A percentile compares a stretch with the other conserved stretches of the same genome.
phyloP scores from a whole-genome alignment of 106 monocot species.

The Amphibolis antarctica region DNA sequence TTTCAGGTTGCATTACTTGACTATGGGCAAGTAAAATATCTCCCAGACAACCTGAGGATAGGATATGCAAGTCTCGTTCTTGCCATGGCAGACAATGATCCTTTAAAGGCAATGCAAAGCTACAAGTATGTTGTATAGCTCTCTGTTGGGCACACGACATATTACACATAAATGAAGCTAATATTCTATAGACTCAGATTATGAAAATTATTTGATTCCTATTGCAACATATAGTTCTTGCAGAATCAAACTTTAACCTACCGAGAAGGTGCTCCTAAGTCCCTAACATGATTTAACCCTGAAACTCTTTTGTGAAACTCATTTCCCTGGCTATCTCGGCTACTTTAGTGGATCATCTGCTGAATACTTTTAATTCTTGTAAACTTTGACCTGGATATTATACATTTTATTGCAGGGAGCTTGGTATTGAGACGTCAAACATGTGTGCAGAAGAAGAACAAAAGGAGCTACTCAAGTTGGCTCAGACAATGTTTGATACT shows the following conservation, averaged over 20 bases:
- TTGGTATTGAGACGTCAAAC: conserved; percentile 51
- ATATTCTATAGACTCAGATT: neutral
- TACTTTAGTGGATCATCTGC: neutral
- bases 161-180: neutral
- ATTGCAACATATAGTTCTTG: neutral
- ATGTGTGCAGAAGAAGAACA: conserved; percentile 26
- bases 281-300: too few relatives aligned
- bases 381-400: neutral
- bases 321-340: neutral
- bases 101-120: conserved; percentile 27
- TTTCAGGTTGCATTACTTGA: conserved; percentile 68
- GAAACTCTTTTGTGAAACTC: neutral
- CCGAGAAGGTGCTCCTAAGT: too few relatives aligned
- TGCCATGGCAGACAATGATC: conserved; percentile 52
- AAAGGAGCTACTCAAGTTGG: conserved; percentile 39
- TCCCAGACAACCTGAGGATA: conserved; percentile 50
- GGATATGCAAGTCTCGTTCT: conserved; percentile 70
- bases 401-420: conserved; percentile 34
- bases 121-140: conserved; percentile 27
- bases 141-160: neutral
- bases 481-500: conserved; percentile 70
- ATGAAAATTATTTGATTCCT: neutral
- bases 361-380: neutral
- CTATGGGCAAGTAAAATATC: conserved; percentile 71
- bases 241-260: too few relatives aligned